Evolutionary conservation across 148 eudicot species (phyloP).

Genomic region (Silene conica): DNA sequence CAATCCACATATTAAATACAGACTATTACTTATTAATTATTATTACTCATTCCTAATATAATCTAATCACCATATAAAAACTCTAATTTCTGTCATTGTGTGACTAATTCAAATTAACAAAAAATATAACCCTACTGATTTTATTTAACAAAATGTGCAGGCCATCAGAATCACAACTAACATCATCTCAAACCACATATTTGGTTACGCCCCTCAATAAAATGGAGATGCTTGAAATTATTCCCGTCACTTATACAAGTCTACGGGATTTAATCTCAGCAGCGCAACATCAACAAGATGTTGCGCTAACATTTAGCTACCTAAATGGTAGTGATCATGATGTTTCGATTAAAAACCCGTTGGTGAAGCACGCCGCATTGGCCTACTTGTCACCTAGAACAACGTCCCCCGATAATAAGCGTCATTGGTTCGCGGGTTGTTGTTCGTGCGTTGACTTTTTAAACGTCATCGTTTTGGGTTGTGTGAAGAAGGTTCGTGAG

Average conservation of each 20-base stretch:
- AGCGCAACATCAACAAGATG: background rate
- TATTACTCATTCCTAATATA: too few species aligned
- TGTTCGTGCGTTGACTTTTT: slow-evolving; percentile 11
- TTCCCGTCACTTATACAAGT: background rate
- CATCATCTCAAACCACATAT: background rate
- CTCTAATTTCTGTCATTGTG: background rate
- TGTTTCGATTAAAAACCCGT: background rate
- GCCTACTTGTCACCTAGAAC: slow-evolving; percentile 10
- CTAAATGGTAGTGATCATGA: background rate
- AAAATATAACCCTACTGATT: background rate
- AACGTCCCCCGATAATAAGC: background rate
- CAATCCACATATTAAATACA: background rate
- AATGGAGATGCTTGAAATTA: slow-evolving; percentile 4
- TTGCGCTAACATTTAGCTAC: background rate
- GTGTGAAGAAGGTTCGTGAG: background rate
- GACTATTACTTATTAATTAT: too few species aligned
- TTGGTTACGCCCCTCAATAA: background rate
- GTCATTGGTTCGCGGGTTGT: background rate
- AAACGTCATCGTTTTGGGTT: background rate
- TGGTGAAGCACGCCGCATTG: slow-evolving; percentile 10
- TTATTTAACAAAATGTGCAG: slow-evolving; percentile 2
- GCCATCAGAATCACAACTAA: background rate
- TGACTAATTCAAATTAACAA: too few species aligned
- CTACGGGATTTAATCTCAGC: slow-evolving; percentile 1
- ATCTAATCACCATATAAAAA: too few species aligned